Conservation (phyloP, 495 filamentous ascomycete genomes). For the Tetracladium marchalianum region DNA sequence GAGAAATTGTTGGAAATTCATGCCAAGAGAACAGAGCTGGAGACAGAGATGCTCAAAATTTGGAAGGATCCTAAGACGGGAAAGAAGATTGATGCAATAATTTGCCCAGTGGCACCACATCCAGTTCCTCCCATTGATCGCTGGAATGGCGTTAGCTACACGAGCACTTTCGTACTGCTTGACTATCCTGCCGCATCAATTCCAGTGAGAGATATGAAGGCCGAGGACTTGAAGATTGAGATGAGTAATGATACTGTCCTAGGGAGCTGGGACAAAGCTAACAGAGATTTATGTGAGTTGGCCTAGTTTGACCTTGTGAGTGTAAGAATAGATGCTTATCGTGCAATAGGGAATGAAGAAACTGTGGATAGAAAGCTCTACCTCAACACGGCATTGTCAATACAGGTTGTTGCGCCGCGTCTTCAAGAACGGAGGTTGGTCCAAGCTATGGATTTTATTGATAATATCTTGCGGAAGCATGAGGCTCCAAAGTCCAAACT, state of each 20-base stretch:
- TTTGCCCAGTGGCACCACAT: conserved; percentile 47
- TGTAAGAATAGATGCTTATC: conserved; percentile 6
- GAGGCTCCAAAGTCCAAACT: background rate
- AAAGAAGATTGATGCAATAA: conserved; percentile 37
- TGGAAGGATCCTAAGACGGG: conserved; percentile 31
- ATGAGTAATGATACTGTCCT: conserved; percentile 27
- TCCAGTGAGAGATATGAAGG: conserved; percentile 39
- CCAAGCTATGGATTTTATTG: conserved; percentile 44
- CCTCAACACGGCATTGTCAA: conserved; percentile 41
- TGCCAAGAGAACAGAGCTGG: conserved; percentile 35
- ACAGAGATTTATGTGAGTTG: conserved; percentile 49
- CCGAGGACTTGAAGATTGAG: conserved; percentile 40
- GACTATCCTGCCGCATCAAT: conserved; percentile 52
- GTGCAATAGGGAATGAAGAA: conserved; percentile 34
- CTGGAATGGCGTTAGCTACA: conserved; percentile 54
- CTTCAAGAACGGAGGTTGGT: conserved; percentile 47
- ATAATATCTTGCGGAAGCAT: conserved; percentile 25
- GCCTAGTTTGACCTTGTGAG: background rate
- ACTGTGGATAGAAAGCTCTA: conserved; percentile 45
- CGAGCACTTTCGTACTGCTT: conserved; percentile 47
- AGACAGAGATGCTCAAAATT: conserved; percentile 44
- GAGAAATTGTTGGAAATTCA: conserved; percentile 39
- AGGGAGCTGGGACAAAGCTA: conserved; percentile 51
- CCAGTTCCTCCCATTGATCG: conserved; percentile 53
- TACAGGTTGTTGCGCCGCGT: conserved; percentile 53